Conservation (phyloP, 371 early-diverging fungal genomes). For the Syncephalis plumigaleata region DNA sequence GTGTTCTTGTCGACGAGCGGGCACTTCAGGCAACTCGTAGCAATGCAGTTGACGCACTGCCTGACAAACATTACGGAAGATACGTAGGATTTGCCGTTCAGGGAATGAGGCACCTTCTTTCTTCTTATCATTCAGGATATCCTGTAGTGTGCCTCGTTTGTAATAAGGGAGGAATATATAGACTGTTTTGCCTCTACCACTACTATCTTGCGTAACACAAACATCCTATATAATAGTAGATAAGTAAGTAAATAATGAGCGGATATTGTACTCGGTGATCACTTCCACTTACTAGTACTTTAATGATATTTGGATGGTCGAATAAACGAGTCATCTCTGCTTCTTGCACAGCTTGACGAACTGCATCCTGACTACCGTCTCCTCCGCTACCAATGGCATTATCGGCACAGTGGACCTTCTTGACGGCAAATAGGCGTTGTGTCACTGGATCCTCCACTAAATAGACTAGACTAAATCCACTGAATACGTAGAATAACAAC, state of each 20-base stretch:
- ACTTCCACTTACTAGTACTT: constrained; percentile 30
- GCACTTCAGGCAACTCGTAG: constrained; percentile 24
- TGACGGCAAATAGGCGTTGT: constrained; percentile 36
- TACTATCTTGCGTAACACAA: constrained; percentile 32
- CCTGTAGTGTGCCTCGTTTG: constrained; percentile 46
- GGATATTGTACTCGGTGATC: neutral
- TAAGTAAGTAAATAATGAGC: neutral
- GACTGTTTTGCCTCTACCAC: constrained; percentile 31
- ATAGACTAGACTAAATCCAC: constrained; percentile 60
- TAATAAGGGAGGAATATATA: constrained; percentile 49
- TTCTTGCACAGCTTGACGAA: constrained; percentile 21
- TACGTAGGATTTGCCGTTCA: constrained; percentile 32
- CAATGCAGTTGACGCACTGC: constrained; percentile 37
- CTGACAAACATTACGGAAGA: constrained; percentile 39
- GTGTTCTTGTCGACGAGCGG: constrained; percentile 6
- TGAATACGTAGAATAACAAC: constrained; percentile 7
- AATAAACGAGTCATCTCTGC: constrained; percentile 41
- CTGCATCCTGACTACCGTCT: constrained; percentile 32
- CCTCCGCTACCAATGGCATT: constrained; percentile 12
- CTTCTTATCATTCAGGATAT: constrained; percentile 31
- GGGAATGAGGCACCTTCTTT: constrained; percentile 26
- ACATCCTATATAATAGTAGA: constrained; percentile 23
- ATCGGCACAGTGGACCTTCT: constrained; percentile 43
- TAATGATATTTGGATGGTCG: constrained; percentile 46
- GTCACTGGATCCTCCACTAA: constrained; percentile 39